Base-by-base conservation (phyloP, 2,329 filamentous ascomycete genomes). In the Penicillium sp. region DNA sequence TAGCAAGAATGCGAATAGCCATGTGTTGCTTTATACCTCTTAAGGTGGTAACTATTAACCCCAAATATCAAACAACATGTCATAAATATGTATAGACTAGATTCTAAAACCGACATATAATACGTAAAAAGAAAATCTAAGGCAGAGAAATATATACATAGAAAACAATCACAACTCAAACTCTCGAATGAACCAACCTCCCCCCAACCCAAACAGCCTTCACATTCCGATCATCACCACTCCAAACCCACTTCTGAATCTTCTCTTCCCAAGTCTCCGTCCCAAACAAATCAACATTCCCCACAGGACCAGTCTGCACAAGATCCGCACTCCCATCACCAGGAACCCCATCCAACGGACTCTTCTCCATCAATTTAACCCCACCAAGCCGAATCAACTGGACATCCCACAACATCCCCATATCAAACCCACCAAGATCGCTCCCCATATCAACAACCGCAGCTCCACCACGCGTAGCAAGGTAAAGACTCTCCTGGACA, bases 181-280 rank as follows among this genome's bases (percentile, higher is more conserved):
- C 53, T 21, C 64, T 51, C 15, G 57, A 54, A 77, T 96, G 91
- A 48, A 97, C 94, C 73, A 95, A 75, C 62, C 86, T 78, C 3
- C 94, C 94, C 71, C 83, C 86, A 2, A 97, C 92, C 93, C 93
- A 99, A 6, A 99, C 94, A 65, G 83, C 86, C 67, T 82, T 83
- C 3, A 92, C 93, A 74, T 97, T 97, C 65, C 93, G 82, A 76
- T 97, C 94, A 78, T 97, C 93, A 0, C 94, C 94, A 64, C 86
- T 89, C 77, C 90, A 99, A 60, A 97, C 80, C 94, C 94, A 99
- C 80, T 99, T 99, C 52, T 91, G 90, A 12, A 97, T 78, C 69
- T 81, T 85, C 69, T 97, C 91, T 40, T 89, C 85, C 91, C 90
- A 95, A n/a, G 71, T 84, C 82, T 97, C 93, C 84, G 88, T 91